phyloP scores from a whole-genome alignment of 169 alveolate species.

The Eimeria praecox region DNA sequence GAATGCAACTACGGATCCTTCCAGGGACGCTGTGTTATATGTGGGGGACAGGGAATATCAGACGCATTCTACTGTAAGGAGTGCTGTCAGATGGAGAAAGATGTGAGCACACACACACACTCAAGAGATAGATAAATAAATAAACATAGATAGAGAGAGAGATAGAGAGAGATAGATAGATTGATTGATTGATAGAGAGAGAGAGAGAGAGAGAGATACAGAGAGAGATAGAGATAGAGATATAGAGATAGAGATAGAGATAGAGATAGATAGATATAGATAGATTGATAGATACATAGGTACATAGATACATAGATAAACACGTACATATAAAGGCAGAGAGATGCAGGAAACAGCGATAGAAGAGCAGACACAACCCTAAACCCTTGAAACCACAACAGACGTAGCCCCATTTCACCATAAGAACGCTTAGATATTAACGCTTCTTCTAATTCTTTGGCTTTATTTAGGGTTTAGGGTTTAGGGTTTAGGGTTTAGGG shows the following conservation, averaged over 20 bases:
- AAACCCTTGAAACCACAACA: too few species aligned
- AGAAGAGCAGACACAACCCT: too few species aligned
- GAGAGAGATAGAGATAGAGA: too few species aligned
- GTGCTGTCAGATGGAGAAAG: conserved; percentile 98
- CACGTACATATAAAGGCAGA: background rate
- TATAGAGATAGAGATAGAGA: background rate
- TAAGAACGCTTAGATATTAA: too few species aligned
- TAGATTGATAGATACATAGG: background rate
- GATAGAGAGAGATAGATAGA: background rate
- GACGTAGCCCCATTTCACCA: too few species aligned
- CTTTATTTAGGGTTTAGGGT: background rate
- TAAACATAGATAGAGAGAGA: background rate
- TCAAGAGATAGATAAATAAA: background rate
- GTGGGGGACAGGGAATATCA: conserved; percentile 99
- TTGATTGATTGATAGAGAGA: background rate
- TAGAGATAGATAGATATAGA: background rate
- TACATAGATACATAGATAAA: background rate
- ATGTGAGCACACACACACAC: conserved; percentile 85
- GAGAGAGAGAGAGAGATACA: background rate
- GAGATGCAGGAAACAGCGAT: too few species aligned
- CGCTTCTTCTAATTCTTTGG: too few species aligned
- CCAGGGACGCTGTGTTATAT: conserved; percentile 99
- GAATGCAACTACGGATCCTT: conserved; percentile 99
- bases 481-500: background rate
- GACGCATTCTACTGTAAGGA: conserved; percentile 99